Conservation (phyloP, 106 monocot species). For the Vanilla planifolia region DNA sequence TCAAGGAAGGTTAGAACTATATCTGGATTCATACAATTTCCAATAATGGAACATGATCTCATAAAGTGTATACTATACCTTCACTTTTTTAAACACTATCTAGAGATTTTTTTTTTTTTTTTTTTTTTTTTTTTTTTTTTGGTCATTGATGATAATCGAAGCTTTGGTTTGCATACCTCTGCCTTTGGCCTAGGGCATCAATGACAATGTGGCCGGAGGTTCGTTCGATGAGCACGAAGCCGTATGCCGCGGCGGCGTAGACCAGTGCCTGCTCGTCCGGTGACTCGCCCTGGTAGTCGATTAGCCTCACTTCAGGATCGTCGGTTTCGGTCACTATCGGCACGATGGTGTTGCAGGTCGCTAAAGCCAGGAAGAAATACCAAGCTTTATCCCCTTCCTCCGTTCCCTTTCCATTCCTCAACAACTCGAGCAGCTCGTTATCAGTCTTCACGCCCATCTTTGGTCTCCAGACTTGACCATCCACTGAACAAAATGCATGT, state of each 20-base stretch:
- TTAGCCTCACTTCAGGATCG: constrained; percentile 16
- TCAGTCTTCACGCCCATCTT: constrained; percentile 21
- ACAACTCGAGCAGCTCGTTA: constrained; percentile 3
- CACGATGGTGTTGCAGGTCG: constrained; percentile 45
- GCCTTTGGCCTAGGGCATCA: constrained; percentile 27
- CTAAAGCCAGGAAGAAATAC: constrained; percentile 52
- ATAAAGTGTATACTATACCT: too few relatives aligned
- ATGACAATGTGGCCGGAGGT: constrained; percentile 41
- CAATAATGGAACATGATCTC: too few relatives aligned
- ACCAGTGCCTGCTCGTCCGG: constrained; percentile 52
- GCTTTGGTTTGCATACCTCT: too few relatives aligned
- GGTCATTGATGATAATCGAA: too few relatives aligned
- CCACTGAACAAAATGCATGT: constrained; percentile 2
- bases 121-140: too few relatives aligned
- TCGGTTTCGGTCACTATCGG: constrained; percentile 20
- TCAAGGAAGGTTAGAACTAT: too few relatives aligned
- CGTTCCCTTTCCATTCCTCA: constrained; percentile 10
- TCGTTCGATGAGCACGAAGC: constrained; percentile 31
- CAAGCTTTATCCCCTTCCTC: constrained; percentile 14
- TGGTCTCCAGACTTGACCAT: constrained; percentile 13
- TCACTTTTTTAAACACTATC: too few relatives aligned
- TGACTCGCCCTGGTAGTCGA: constrained; percentile 54
- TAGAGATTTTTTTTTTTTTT: too few relatives aligned
- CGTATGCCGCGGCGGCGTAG: constrained; percentile 46
- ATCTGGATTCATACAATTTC: too few relatives aligned